A percentile compares a stretch with the other conserved stretches of the same genome.
Conservation (phyloP, 495 filamentous ascomycete genomes). For the Penicillium riverlandense region DNA sequence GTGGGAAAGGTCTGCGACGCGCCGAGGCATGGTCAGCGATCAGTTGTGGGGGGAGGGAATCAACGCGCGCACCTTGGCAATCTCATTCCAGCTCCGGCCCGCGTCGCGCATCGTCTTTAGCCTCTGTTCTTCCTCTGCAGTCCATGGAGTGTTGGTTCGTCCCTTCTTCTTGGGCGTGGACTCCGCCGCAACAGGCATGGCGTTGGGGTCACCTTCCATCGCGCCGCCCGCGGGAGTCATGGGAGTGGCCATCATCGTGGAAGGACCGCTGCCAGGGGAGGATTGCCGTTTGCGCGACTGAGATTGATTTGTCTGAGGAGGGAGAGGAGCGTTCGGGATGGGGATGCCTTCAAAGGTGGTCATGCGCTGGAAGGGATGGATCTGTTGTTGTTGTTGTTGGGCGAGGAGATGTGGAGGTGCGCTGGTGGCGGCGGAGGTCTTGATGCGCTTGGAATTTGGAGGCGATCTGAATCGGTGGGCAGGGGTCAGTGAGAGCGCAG, state of each 20-base stretch:
- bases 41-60: not conserved
- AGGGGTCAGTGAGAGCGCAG: no score
- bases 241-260: constrained; percentile 27
- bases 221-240: constrained; percentile 18
- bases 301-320: constrained; percentile 3
- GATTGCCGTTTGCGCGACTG: constrained; percentile 38
- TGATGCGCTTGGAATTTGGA: constrained; percentile 39
- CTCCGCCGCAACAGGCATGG: constrained; percentile 24
- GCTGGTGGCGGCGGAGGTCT: constrained; percentile 30
- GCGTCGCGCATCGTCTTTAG: constrained; percentile 90
- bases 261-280: constrained; percentile 27
- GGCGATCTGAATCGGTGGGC: constrained; percentile 21
- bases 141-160: constrained; percentile 96
- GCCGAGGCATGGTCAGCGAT: constrained; percentile 10
- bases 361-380: constrained; percentile 34
- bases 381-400: constrained; percentile 41
- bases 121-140: constrained; percentile 84
- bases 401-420: constrained; percentile 34
- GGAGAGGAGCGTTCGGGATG: constrained; percentile 30
- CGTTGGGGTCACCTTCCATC: constrained; percentile 24
- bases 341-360: constrained; percentile 34
- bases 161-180: constrained; percentile 77
- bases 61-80: constrained; percentile 67
- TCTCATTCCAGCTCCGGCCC: constrained; percentile 92
- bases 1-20: constrained; percentile 72